Evolutionary conservation across 768 basidiomycete genomes (phyloP).

Genomic region (Lactifluus pinguis): DNA sequence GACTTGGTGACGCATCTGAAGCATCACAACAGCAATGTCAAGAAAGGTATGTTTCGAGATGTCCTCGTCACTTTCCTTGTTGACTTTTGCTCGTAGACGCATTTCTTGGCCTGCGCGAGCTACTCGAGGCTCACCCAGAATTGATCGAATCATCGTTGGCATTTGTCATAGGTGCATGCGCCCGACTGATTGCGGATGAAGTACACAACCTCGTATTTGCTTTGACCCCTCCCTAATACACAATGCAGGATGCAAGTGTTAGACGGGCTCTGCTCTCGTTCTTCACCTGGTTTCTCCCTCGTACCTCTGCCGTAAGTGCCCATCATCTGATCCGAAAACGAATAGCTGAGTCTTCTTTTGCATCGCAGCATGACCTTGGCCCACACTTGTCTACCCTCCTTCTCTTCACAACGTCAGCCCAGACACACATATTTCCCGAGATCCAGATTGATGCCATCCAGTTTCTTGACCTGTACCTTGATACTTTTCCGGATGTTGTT

Average conservation of each 20-base stretch:
- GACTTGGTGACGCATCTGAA: slow-evolving; percentile 72
- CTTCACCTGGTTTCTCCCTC: slow-evolving; percentile 63
- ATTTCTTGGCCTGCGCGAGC: slow-evolving; percentile 59
- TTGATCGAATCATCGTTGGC: slow-evolving; percentile 46
- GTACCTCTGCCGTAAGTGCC: slow-evolving; percentile 44
- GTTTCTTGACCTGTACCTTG: slow-evolving; percentile 67
- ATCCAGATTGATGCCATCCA: slow-evolving; percentile 85
- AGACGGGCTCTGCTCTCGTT: slow-evolving; percentile 65
- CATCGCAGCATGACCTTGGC: slow-evolving; percentile 48
- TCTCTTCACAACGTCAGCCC: slow-evolving; percentile 81
- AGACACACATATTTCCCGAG: slow-evolving; percentile 93
- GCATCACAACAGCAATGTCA: slow-evolving; percentile 69
- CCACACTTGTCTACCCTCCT: slow-evolving; percentile 73
- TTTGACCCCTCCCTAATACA: neutral
- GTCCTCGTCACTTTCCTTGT: slow-evolving; percentile 8
- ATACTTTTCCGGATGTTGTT: slow-evolving; percentile 56
- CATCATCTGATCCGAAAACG: neutral
- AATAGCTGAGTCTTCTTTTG: neutral
- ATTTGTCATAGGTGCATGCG: slow-evolving; percentile 47
- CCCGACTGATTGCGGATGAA: slow-evolving; percentile 76
- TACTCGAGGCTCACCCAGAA: slow-evolving; percentile 54
- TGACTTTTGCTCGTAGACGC: slow-evolving; percentile 44
- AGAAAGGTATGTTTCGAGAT: slow-evolving; percentile 48
- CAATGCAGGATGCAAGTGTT: slow-evolving; percentile 62
- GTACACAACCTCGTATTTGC: slow-evolving; percentile 32